phyloP scores from a whole-genome alignment of 2,329 filamentous ascomycete species.

The Fusarium caatingaense region DNA sequence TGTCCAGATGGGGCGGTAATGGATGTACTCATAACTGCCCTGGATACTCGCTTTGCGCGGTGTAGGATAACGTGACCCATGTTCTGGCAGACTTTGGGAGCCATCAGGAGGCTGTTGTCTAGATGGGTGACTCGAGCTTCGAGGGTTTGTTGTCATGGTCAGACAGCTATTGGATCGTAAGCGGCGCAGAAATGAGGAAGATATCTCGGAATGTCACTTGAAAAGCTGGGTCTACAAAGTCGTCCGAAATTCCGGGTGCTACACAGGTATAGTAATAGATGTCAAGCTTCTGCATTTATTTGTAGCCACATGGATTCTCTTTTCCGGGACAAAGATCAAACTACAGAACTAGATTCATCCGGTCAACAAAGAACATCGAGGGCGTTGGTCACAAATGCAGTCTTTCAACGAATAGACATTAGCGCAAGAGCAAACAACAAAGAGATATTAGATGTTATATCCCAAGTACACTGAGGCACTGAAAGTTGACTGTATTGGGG shows the following conservation, averaged over 20 bases:
- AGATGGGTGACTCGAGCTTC: not conserved
- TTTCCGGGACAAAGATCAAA: not conserved
- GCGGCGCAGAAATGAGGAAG: not conserved
- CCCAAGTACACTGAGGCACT: not conserved
- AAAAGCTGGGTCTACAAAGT: not conserved
- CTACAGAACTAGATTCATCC: not conserved
- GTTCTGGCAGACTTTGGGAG: not conserved
- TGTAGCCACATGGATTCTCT: not conserved
- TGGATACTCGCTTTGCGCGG: not conserved
- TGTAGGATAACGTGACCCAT: not conserved
- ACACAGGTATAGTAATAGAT: not conserved
- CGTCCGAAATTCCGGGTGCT: not conserved
- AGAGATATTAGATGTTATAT: not conserved
- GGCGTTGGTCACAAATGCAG: not conserved
- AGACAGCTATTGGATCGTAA: not conserved
- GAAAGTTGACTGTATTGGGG: not conserved
- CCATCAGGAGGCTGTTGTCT: not conserved
- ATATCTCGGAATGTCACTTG: not conserved
- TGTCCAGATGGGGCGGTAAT: constrained; percentile 46
- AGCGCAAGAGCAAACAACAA: constrained; percentile 9
- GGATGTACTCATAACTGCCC: constrained; percentile 14
- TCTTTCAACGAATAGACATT: not conserved
- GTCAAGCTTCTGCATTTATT: not conserved
- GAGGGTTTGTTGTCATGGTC: constrained; percentile 10
- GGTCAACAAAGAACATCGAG: not conserved